phyloP scores from a whole-genome alignment of 1,284 basidiomycete genomes.

The Caloboletus inedulis region DNA sequence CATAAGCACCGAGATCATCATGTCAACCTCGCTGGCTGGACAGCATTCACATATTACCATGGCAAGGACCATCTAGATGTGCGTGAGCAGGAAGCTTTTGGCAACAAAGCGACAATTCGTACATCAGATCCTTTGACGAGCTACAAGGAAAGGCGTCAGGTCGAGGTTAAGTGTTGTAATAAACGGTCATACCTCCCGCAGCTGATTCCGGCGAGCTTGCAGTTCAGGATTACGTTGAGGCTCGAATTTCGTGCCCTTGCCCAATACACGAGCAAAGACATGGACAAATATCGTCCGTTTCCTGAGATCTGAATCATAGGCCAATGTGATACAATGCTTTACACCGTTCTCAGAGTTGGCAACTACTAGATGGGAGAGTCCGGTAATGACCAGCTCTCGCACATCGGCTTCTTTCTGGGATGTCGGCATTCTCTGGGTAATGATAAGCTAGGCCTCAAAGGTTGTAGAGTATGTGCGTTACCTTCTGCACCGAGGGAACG shows the following conservation, averaged over 20 bases:
- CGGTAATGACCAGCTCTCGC: conserved; percentile 70
- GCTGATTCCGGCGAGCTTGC: conserved; percentile 52
- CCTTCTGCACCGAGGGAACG: conserved; percentile 49
- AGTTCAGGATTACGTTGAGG: conserved; percentile 52
- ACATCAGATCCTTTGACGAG: conserved; percentile 74
- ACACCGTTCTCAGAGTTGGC: conserved; percentile 88
- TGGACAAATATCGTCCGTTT: conserved; percentile 83
- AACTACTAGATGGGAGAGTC: conserved; percentile 77
- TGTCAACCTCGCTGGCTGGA: conserved; percentile 74
- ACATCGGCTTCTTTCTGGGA: conserved; percentile 58
- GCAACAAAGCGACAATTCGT: conserved; percentile 5
- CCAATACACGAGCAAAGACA: conserved; percentile 84
- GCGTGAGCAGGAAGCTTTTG: conserved; percentile 11
- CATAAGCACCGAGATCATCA: conserved; percentile 82
- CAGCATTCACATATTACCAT: conserved; percentile 86
- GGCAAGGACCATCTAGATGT: conserved; percentile 65
- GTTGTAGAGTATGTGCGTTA: conserved; percentile 23
- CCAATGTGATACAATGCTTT: conserved; percentile 81
- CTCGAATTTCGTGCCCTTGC: conserved; percentile 74
- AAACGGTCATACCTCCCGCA: conserved; percentile 58
- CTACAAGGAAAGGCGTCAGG: conserved; percentile 36
- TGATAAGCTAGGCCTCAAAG: conserved; percentile 2
- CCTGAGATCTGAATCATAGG: conserved; percentile 72
- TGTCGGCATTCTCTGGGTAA: conserved; percentile 42
- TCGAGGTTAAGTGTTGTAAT: background rate